Base-by-base conservation (phyloP, 2,329 filamentous ascomycete genomes). In the Penicillium sp. region DNA sequence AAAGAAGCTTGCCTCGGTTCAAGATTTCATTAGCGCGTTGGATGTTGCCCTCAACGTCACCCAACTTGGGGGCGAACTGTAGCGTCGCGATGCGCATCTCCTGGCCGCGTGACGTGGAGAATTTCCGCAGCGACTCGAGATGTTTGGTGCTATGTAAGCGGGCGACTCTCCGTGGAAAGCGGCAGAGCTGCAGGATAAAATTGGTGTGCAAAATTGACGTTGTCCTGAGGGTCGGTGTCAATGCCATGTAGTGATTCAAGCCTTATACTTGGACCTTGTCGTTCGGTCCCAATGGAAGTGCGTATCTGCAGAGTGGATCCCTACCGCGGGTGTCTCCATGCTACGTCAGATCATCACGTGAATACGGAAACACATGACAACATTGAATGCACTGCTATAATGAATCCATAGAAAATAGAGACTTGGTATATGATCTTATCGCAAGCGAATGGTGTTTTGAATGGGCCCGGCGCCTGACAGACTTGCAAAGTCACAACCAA, bases 41-140 rank as follows among this genome's bases (percentile, higher is more conserved):
- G 53, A 81, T 78, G 62, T 81, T 82, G 11, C 73, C 73, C 33
- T 76, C 67, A 13, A 80, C 67, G 54, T 80, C 74, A 23, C 78
- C 78, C 46, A 81, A 59, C 27, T 64, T 68, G 0, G 79, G 73
- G 37, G 72, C 71, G 57, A 80, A 77, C 59, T 81, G 79, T 11
- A 81, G 68, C 6, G 76, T 80, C 35, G 79, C 80, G 46, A 82
- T 78, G 52, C 68, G 73, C 79, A 81, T 81, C 25, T 60, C 58
- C 51, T 57, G 60, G 19, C 26, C 37, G 14, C 50, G 62, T 1
- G 61, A 59, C 2, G 3, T 57, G 27, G 61, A 63, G 23, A 64
- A 62, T 2, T 42, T 57, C 48, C 55, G 13, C n/a, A 42, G 39
- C 23, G 39, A 42, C 45, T 23, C 10, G 39, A 42, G 9, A 31